Evolutionary conservation across 2,329 filamentous ascomycete genomes (phyloP).

Genomic region (Aureobasidium mangrovei): DNA sequence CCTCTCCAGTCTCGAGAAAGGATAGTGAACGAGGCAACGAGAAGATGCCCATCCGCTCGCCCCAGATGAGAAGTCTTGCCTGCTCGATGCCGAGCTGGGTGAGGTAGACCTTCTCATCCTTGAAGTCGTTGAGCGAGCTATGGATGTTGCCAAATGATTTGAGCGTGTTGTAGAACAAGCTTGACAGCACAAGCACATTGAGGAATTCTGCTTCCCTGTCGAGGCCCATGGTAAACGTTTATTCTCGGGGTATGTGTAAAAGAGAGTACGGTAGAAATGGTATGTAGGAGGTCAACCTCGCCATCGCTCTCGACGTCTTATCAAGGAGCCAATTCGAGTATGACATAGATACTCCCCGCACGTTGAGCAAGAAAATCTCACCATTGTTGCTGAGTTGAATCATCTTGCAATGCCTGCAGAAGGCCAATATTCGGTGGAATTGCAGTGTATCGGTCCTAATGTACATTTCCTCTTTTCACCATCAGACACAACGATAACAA

Average conservation of each 20-base stretch:
- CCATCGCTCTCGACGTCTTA: background rate
- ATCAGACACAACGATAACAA: background rate
- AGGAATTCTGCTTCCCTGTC: conserved; percentile 22
- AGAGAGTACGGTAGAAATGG: background rate
- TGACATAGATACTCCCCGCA: conserved; percentile 11
- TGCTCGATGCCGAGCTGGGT: conserved; percentile 40
- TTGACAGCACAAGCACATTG: conserved; percentile 35
- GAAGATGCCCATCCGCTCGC: conserved; percentile 38
- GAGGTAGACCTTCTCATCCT: conserved; percentile 35
- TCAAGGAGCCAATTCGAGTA: background rate
- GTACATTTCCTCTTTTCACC: background rate
- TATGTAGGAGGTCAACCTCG: conserved; percentile 3
- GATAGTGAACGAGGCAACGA: conserved; percentile 36
- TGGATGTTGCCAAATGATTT: conserved; percentile 40
- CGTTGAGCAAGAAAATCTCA: conserved; percentile 13
- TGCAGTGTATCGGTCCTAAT: conserved; percentile 3
- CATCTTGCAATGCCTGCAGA: background rate
- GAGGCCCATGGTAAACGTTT: background rate
- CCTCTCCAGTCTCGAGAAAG: conserved; percentile 36
- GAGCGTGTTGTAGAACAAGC: conserved; percentile 39
- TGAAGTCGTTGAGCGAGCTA: conserved; percentile 34
- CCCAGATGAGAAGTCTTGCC: conserved; percentile 40
- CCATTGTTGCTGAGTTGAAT: conserved; percentile 8
- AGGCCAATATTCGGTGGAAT: conserved; percentile 14
- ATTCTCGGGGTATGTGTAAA: background rate